These are phyloP conservation scores for Funneliformis geosporum DNA, from an alignment of 192 early-diverging fungal genomes.

Conservation along the genomic window DNA sequence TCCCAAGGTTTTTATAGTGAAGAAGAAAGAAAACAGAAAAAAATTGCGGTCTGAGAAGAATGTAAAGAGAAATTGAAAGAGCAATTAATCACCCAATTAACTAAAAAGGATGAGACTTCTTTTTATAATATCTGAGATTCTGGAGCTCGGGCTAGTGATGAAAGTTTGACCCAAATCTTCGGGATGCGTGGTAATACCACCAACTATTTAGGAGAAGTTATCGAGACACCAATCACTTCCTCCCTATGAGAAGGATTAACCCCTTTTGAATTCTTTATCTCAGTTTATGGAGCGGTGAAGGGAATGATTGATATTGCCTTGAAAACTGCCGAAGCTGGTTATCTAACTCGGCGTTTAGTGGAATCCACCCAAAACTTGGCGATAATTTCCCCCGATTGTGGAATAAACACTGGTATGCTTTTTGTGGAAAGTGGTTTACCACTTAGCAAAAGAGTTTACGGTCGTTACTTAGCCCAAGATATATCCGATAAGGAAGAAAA, in stretches of 20 bases:
- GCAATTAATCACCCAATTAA: conserved; percentile 4
- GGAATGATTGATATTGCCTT: conserved; percentile 27
- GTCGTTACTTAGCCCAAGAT: conserved; percentile 13
- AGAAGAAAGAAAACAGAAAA: conserved; percentile 21
- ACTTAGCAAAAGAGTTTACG: neutral
- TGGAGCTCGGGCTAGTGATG: conserved; percentile 8
- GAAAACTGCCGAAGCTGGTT: conserved; percentile 15
- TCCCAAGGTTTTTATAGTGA: conserved; percentile 16
- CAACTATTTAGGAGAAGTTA: conserved; percentile 24
- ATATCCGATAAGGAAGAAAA: neutral
- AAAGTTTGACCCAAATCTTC: conserved; percentile 17
- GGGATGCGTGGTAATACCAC: conserved; percentile 9
- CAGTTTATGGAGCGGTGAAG: conserved; percentile 19
- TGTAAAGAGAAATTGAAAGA: conserved; percentile 8
- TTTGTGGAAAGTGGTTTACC: neutral
- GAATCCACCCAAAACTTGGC: neutral
- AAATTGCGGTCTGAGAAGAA: conserved; percentile 21
- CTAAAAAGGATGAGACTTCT: neutral
- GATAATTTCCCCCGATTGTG: conserved; percentile 1
- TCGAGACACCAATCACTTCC: conserved; percentile 20
- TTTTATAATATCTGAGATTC: conserved; percentile 24
- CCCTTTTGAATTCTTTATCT: conserved; percentile 25
- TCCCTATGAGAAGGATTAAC: conserved; percentile 11
- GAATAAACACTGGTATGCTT: neutral
- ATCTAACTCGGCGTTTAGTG: conserved; percentile 22